Percentiles rank a stretch among this genome's conserved stretches.
Conservation (phyloP, 345 rosid species). For the Gossypium mustelinum region DNA sequence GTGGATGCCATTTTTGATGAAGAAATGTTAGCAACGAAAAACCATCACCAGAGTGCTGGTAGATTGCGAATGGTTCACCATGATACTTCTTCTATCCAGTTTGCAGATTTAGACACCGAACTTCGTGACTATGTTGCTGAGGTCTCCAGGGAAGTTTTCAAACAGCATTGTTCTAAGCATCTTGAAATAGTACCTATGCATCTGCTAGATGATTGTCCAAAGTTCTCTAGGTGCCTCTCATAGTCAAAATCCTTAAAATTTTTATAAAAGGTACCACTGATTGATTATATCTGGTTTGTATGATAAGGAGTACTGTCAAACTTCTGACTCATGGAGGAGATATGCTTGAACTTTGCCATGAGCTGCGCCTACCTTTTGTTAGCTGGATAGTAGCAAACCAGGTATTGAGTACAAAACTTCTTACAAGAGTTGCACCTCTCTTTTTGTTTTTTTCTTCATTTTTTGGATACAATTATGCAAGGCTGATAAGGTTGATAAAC, state of each 20-base stretch:
- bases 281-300: constrained; percentile 29
- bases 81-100: constrained; percentile 45
- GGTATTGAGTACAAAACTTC: constrained; percentile 38
- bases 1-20: constrained; percentile 78
- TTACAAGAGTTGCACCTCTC: background rate
- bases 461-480: background rate
- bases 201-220: constrained; percentile 58
- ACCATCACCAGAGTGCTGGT: constrained; percentile 40
- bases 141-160: constrained; percentile 72
- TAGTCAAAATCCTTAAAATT: background rate
- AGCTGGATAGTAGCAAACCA: constrained; percentile 62
- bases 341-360: constrained; percentile 85
- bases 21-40: constrained; percentile 51
- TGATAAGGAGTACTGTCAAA: constrained; percentile 76
- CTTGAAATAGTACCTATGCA: constrained; percentile 66
- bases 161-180: constrained; percentile 81
- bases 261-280: constrained; percentile 3
- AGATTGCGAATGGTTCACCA: constrained; percentile 33
- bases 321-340: constrained; percentile 89
- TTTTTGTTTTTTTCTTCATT: background rate
- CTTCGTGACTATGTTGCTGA: constrained; percentile 77
- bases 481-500: background rate
- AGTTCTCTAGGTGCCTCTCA: constrained; percentile 49
- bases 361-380: constrained; percentile 82
- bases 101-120: constrained; percentile 61